phyloP scores from a whole-genome alignment of 2,329 filamentous ascomycete genomes.

The Cordyceps cateniannulata region DNA sequence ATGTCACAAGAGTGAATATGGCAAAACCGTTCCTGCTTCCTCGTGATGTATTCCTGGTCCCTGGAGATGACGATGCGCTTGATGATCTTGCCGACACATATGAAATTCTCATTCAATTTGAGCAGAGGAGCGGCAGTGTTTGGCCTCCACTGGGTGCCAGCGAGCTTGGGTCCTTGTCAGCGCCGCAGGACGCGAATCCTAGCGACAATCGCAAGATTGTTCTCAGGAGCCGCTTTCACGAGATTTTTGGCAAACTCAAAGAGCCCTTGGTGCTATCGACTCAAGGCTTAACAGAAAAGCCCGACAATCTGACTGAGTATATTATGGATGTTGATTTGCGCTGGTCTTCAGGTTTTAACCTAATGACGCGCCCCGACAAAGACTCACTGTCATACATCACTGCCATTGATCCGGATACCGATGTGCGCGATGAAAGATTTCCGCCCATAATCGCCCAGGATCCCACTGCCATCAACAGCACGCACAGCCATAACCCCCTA shows the following conservation, averaged over 20 bases:
- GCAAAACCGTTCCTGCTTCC: slow-evolving; percentile 46
- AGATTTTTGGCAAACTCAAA: slow-evolving; percentile 36
- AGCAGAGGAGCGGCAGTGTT: slow-evolving; percentile 39
- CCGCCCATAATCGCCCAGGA: slow-evolving; percentile 18
- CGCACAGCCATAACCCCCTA: slow-evolving; percentile 15
- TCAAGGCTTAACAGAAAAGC: slow-evolving; percentile 20
- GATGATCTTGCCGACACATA: slow-evolving; percentile 46
- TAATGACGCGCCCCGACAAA: slow-evolving; percentile 29
- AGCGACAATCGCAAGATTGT: slow-evolving; percentile 27
- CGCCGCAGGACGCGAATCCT: not conserved
- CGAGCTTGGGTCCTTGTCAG: slow-evolving; percentile 4
- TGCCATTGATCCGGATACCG: slow-evolving; percentile 30
- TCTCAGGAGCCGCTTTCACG: slow-evolving; percentile 34
- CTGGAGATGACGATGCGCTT: slow-evolving; percentile 38
- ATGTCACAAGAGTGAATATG: slow-evolving; percentile 42
- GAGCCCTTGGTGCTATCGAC: slow-evolving; percentile 26
- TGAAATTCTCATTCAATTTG: slow-evolving; percentile 44
- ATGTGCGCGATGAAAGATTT: slow-evolving; percentile 20
- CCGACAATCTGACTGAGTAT: slow-evolving; percentile 33
- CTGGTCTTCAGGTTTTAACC: slow-evolving; percentile 37
- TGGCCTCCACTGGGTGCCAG: slow-evolving; percentile 45
- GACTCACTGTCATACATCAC: slow-evolving; percentile 39
- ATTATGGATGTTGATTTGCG: slow-evolving; percentile 42
- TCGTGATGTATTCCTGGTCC: slow-evolving; percentile 43
- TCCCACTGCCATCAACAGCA: not conserved